Conservation (phyloP, 768 basidiomycete genomes). For the Kwoniella bestiolae region DNA sequence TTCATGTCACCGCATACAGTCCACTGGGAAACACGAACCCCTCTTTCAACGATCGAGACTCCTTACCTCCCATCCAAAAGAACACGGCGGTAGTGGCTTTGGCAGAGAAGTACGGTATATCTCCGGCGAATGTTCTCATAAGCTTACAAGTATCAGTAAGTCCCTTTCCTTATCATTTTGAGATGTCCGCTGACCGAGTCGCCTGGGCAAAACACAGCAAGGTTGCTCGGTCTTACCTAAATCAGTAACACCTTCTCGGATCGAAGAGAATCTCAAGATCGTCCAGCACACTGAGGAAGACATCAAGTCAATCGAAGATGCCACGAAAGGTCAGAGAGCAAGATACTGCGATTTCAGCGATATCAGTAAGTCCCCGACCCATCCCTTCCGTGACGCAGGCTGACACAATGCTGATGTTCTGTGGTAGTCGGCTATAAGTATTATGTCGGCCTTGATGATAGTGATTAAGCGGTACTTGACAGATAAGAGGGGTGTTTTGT, state of each 20-base stretch:
- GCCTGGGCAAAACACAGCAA: conserved; percentile 65
- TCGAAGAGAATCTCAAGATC: conserved; percentile 66
- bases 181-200: background rate
- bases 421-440: conserved; percentile 25
- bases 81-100: conserved; percentile 67
- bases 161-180: background rate
- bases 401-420: background rate
- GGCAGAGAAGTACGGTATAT: conserved; percentile 67
- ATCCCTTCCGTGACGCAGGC: background rate
- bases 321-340: conserved; percentile 9
- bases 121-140: conserved; percentile 63
- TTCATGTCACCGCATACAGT: conserved; percentile 64
- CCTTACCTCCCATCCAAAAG: conserved; percentile 63
- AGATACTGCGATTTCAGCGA: conserved; percentile 28
- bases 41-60: conserved; percentile 13
- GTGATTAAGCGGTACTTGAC: conserved; percentile 9
- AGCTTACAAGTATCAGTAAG: conserved; percentile 17
- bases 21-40: conserved; percentile 66
- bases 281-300: conserved; percentile 2
- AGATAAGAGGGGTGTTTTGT: too few relatives aligned
- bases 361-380: conserved; percentile 27
- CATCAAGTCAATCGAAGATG: conserved; percentile 1
- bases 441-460: conserved; percentile 24
- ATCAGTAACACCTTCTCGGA: conserved; percentile 70
- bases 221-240: conserved; percentile 74